Evolutionary conservation across 352 stramenopile genomes (phyloP), one percentile per base, ranked within the genome.

Genomic region (Phytophthora constricta): DNA sequence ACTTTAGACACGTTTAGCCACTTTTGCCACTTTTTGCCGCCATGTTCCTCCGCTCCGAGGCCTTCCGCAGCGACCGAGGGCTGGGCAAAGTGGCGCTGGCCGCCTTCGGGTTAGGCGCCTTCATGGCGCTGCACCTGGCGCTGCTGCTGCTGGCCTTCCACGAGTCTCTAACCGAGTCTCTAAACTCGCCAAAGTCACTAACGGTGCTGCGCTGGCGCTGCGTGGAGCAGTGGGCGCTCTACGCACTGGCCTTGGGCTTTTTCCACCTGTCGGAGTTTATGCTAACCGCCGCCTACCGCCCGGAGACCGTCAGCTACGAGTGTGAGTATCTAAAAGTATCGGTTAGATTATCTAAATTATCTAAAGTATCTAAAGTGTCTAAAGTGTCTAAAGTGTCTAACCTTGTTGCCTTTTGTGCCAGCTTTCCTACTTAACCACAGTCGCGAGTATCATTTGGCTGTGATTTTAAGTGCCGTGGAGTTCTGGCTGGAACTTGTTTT

Each of bases 401-500:
- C 37, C 16, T 50, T 8, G 22, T 27, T 48, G 9, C 54, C 43
- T 50, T 22, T 31, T 67, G 13, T 8, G 37, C 60, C 52, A 92
- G 86, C 91, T 2, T 98, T 97, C 66, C 75, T 98, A 34, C 62
- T 98, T 17, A 96, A 98, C 64, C 92, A 98, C 67, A 97, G 87
- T 77, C 76, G 77, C 28, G 89, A 94, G 59, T 98, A 98, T 65
- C 92, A 96, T 58, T 46, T 95, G 14, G 92, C 92, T 16, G 65
- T 97, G 27, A 41, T 93, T 11, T 79, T 89, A n/a, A 91, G 85
- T 48, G 90, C 73, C 54, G 53, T 81, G 23, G 96, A 98, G 77
- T 99, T 98, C 82, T 95, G 83, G 73, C n/a, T 98, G 50, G 86
- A 98, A 65, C 79, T 90, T 26, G 59, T 79, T n/a, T 85, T 97